Conservation (phyloP, 352 stramenopile species). For the Globisporangium polare region DNA sequence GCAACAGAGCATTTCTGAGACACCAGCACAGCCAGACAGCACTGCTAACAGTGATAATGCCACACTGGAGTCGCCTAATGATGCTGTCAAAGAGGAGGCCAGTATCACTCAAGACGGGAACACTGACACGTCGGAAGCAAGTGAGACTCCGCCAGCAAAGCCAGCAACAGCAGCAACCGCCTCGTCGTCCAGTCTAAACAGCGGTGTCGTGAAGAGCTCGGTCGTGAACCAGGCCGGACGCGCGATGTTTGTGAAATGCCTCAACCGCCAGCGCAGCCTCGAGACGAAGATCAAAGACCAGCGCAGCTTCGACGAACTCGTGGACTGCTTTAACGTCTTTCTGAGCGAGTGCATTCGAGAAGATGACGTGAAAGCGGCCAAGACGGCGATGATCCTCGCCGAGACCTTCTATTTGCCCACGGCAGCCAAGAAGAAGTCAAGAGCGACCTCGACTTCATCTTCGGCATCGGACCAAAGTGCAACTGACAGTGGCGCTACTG, state of each 20-base stretch:
- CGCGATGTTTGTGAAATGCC: slow-evolving; percentile 72
- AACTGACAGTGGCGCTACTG: not conserved
- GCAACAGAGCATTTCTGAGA: not conserved
- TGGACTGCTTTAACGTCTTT: slow-evolving; percentile 69
- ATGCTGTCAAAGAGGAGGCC: not conserved
- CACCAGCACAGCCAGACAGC: not conserved
- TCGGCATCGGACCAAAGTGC: slow-evolving; percentile 1
- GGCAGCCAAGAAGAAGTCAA: not conserved
- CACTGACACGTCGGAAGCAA: not conserved
- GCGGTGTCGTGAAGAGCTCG: slow-evolving; percentile 21
- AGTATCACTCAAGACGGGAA: not conserved
- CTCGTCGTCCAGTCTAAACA: not conserved
- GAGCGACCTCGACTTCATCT: slow-evolving; percentile 4
- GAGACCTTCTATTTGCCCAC: slow-evolving; percentile 72
- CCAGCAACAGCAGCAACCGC: not conserved
- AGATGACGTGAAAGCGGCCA: slow-evolving; percentile 80
- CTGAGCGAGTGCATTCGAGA: slow-evolving; percentile 70
- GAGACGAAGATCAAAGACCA: slow-evolving; percentile 69
- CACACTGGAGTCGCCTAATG: not conserved
- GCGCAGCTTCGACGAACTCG: slow-evolving; percentile 53
- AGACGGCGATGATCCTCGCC: slow-evolving; percentile 85
- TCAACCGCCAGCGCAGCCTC: slow-evolving; percentile 78
- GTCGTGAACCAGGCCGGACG: slow-evolving; percentile 34
- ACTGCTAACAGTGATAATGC: not conserved
- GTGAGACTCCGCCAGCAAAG: not conserved